Conservation (phyloP, 306 rosid genomes). For the Canavalia ensiformis region DNA sequence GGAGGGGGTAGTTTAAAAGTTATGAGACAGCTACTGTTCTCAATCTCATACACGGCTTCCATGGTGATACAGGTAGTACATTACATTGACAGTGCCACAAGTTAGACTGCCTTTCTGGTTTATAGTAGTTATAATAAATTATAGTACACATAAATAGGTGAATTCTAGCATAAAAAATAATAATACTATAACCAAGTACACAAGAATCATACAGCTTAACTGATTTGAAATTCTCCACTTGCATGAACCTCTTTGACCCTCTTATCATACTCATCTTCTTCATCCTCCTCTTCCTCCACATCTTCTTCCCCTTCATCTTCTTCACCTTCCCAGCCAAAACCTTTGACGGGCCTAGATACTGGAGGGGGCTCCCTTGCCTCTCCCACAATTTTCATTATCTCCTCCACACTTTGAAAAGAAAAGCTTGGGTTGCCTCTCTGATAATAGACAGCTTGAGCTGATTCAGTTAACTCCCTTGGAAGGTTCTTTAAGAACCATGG, state of each 20-base stretch:
- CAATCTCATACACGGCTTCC: slow-evolving; percentile 51
- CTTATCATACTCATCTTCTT: slow-evolving; percentile 81
- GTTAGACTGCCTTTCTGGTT: slow-evolving; percentile 42
- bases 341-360: slow-evolving; percentile 60
- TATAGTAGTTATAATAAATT: slow-evolving; percentile 47
- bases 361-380: slow-evolving; percentile 87
- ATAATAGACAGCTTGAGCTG: slow-evolving; percentile 74
- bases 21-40: slow-evolving; percentile 40
- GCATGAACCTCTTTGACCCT: slow-evolving; percentile 87
- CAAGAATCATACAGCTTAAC: slow-evolving; percentile 54
- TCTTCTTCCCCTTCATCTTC: slow-evolving; percentile 61
- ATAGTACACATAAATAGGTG: slow-evolving; percentile 60
- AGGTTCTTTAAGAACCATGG: slow-evolving; percentile 90
- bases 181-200: slow-evolving; percentile 44
- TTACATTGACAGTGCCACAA: slow-evolving; percentile 47
- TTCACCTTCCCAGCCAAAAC: slow-evolving; percentile 78
- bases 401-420: slow-evolving; percentile 74
- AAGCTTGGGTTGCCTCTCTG: slow-evolving; percentile 77
- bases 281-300: slow-evolving; percentile 66
- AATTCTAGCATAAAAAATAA: slow-evolving; percentile 46
- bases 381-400: slow-evolving; percentile 84
- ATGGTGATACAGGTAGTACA: slow-evolving; percentile 41
- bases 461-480: slow-evolving; percentile 86
- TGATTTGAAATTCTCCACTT: slow-evolving; percentile 77
- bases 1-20: not conserved